Conservation (phyloP, 106 monocot species). For the Dendrobium catenatum region DNA sequence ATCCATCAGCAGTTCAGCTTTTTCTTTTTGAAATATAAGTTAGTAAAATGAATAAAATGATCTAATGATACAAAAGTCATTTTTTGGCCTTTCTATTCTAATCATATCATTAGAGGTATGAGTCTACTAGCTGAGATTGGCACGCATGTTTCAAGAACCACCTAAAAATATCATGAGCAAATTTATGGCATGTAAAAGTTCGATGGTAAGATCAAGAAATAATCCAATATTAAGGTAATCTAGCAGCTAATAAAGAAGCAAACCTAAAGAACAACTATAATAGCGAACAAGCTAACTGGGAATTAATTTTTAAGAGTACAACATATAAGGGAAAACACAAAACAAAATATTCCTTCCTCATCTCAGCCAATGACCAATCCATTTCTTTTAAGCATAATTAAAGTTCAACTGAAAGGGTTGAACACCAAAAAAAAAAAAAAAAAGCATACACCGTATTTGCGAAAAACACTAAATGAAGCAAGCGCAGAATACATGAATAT, state of each 20-base stretch:
- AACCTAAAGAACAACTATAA: neutral
- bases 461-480: no score
- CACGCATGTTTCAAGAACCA: neutral
- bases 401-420: no score
- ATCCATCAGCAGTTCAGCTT: neutral
- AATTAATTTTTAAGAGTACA: no score
- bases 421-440: no score
- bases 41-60: neutral
- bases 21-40: neutral
- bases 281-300: no score
- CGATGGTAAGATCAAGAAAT: neutral
- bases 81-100: neutral
- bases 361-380: no score
- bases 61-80: neutral
- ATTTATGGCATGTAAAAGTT: neutral
- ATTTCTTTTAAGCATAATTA: no score
- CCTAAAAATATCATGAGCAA: neutral
- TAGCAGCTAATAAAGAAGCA: neutral
- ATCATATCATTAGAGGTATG: neutral
- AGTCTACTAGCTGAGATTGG: neutral
- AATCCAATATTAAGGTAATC: neutral
- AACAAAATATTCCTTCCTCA: no score
- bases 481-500: no score
- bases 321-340: no score
- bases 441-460: no score